phyloP scores from a whole-genome alignment of 2,329 filamentous ascomycete species.

The Claviceps spartinae region DNA sequence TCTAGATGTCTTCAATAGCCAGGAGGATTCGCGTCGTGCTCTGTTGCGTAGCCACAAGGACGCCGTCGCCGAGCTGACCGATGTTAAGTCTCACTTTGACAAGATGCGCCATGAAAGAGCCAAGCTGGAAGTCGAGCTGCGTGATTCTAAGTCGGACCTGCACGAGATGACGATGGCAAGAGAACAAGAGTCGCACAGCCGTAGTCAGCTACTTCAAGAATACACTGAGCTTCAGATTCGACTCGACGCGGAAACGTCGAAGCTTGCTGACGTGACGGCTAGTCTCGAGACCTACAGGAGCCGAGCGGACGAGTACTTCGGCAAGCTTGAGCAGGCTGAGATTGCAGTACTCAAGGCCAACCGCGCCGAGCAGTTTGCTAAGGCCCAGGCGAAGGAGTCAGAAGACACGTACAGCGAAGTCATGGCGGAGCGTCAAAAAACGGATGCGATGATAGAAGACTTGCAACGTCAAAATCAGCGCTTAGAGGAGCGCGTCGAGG shows the following conservation, averaged over 20 bases:
- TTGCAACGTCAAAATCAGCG: constrained; percentile 80
- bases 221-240: constrained; percentile 89
- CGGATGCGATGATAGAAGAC: constrained; percentile 78
- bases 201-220: constrained; percentile 79
- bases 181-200: constrained; percentile 78
- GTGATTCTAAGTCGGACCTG: constrained; percentile 71
- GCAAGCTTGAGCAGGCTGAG: constrained; percentile 91
- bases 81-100: constrained; percentile 79
- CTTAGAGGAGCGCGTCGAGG: constrained; percentile 81
- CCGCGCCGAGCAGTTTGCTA: constrained; percentile 87
- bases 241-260: constrained; percentile 77
- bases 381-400: constrained; percentile 74
- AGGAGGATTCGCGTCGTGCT: constrained; percentile 75
- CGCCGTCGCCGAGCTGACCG: constrained; percentile 69
- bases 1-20: constrained; percentile 80
- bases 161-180: constrained; percentile 64
- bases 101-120: constrained; percentile 71
- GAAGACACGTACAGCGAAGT: constrained; percentile 83
- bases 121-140: constrained; percentile 70
- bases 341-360: constrained; percentile 87
- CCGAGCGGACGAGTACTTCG: constrained; percentile 90
- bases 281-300: constrained; percentile 83
- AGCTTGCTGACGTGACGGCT: constrained; percentile 67
- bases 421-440: constrained; percentile 83
- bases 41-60: constrained; percentile 76